phyloP scores from a whole-genome alignment of 495 filamentous ascomycete species.

The Polyplosphaeria fusca region DNA sequence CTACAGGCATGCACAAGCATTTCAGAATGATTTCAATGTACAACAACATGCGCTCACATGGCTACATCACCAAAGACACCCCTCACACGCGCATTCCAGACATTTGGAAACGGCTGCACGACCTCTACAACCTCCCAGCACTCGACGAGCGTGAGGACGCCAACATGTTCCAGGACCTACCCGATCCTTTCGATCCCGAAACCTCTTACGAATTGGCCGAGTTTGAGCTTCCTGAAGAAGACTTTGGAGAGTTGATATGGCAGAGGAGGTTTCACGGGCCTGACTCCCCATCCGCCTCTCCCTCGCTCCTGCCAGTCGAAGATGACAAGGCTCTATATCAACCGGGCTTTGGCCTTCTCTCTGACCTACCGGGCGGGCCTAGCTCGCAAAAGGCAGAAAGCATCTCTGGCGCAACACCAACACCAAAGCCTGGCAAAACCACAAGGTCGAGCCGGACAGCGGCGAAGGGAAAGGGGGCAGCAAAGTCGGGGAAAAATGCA shows the following conservation, averaged over 20 bases:
- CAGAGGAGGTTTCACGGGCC: slow-evolving; percentile 50
- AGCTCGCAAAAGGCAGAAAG: slow-evolving; percentile 40
- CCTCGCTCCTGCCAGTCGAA: slow-evolving; percentile 42
- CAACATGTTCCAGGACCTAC: slow-evolving; percentile 16
- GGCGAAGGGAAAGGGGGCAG: slow-evolving; percentile 33
- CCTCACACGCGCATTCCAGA: slow-evolving; percentile 82
- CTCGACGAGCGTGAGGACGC: slow-evolving; percentile 74
- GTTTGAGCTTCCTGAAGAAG: slow-evolving; percentile 73
- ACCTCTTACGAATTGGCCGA: slow-evolving; percentile 60
- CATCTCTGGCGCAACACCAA: slow-evolving; percentile 24
- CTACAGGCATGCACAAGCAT: slow-evolving; percentile 93
- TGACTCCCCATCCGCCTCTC: slow-evolving; percentile 48
- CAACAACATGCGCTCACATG: slow-evolving; percentile 80
- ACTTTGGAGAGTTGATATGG: slow-evolving; percentile 75
- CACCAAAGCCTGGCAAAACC: slow-evolving; percentile 43
- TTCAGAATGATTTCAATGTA: slow-evolving; percentile 92
- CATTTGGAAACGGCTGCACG: slow-evolving; percentile 84
- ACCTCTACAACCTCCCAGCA: slow-evolving; percentile 81
- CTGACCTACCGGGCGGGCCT: slow-evolving; percentile 32
- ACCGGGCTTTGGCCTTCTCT: slow-evolving; percentile 26
- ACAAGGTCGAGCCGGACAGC: slow-evolving; percentile 40
- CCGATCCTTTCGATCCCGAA: slow-evolving; percentile 51
- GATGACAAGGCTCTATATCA: slow-evolving; percentile 32
- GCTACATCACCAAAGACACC: slow-evolving; percentile 61
- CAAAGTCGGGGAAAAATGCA: slow-evolving; percentile 37